phyloP scores from a whole-genome alignment of 345 rosid species.

The Linum usitatissimum region DNA sequence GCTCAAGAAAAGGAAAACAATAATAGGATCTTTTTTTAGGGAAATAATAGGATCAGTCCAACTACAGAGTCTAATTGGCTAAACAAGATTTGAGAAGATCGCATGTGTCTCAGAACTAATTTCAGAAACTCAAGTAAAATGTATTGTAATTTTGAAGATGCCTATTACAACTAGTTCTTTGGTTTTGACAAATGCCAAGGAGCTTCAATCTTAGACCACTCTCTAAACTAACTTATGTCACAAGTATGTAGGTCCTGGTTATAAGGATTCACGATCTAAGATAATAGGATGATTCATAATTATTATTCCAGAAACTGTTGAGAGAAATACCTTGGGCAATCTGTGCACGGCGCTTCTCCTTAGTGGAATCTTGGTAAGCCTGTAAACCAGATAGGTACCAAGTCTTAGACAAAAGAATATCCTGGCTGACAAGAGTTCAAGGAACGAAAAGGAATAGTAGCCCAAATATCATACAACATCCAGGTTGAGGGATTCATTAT shows the following conservation, averaged over 20 bases:
- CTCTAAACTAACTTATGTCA: not conserved
- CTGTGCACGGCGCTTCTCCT: slow-evolving; percentile 82
- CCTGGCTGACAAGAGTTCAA: not conserved
- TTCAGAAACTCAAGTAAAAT: not conserved
- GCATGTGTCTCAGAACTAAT: not conserved
- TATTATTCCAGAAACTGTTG: not conserved
- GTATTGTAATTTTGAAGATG: too few species aligned
- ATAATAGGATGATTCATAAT: not conserved
- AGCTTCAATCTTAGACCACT: not conserved
- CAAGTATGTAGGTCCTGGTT: not conserved
- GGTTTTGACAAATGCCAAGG: not conserved
- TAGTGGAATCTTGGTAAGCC: slow-evolving; percentile 94
- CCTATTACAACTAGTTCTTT: too few species aligned
- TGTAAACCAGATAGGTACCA: slow-evolving; percentile 14
- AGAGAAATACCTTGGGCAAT: slow-evolving; percentile 78
- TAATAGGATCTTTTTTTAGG: not conserved
- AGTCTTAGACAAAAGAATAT: not conserved
- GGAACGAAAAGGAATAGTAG: slow-evolving; percentile 7
- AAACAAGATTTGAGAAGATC: not conserved
- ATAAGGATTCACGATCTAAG: not conserved
- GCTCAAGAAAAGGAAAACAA: not conserved
- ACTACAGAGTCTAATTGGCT: not conserved
- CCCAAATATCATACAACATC: slow-evolving; percentile 11
- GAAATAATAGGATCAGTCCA: not conserved
- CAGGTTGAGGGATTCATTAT: not conserved